These are phyloP conservation scores for Asterella californica DNA, from an alignment of 225 moss, liverwort and hornwort genomes.

Conservation along the genomic window DNA sequence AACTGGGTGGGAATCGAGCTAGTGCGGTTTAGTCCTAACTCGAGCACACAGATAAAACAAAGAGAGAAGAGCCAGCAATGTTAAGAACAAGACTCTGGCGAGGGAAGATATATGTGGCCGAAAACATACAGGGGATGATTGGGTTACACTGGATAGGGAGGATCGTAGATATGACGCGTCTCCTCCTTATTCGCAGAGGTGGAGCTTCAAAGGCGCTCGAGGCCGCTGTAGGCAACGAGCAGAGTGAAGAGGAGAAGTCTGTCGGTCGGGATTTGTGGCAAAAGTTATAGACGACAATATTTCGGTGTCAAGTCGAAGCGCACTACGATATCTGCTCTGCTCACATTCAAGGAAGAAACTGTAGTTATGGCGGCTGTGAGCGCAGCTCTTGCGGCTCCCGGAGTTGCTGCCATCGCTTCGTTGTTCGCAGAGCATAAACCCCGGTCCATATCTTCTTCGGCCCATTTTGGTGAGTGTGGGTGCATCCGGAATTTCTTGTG, in stretches of 20 bases:
- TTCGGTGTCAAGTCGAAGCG: neutral
- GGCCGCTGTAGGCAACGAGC: neutral
- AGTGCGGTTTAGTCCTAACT: too few relatives aligned
- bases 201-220: neutral
- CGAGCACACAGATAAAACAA: too few relatives aligned
- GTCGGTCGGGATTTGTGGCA: neutral
- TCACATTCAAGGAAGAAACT: too few relatives aligned
- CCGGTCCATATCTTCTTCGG: neutral
- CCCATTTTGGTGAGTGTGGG: neutral
- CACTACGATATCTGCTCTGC: neutral
- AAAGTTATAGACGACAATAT: neutral
- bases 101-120: constrained; percentile 5
- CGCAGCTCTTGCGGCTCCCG: constrained; percentile 18
- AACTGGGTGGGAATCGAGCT: too few relatives aligned
- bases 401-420: constrained; percentile 17
- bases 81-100: too few relatives aligned
- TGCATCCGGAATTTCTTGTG: neutral
- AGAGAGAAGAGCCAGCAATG: too few relatives aligned
- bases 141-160: constrained; percentile 6
- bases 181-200: neutral
- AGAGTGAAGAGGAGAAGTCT: neutral
- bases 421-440: neutral
- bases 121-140: neutral
- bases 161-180: neutral
- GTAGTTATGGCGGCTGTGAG: constrained; percentile 31